A percentile compares a stretch with the other conserved stretches of the same genome.
Conservation (phyloP, 2,329 filamentous ascomycete genomes). For the Mycosphaerella sp. region DNA sequence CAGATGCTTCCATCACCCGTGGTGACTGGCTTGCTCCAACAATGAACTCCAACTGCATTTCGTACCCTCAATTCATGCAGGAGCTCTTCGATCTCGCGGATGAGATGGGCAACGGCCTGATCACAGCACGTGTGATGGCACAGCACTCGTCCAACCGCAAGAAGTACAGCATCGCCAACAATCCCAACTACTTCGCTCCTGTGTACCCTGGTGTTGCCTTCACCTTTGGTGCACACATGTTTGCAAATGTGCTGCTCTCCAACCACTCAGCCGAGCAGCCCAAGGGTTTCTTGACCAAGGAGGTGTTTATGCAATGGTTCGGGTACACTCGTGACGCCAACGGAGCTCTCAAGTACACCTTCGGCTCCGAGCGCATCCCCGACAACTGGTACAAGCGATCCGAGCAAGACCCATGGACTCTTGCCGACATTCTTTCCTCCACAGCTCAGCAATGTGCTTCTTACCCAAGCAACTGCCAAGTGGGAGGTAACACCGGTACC, state of each 20-base stretch:
- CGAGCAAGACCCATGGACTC: constrained; percentile 23
- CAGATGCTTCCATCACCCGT: constrained; percentile 27
- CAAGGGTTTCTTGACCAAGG: constrained; percentile 21
- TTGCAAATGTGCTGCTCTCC: constrained; percentile 23
- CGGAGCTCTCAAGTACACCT: constrained; percentile 17
- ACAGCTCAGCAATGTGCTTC: constrained; percentile 26
- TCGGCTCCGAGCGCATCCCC: constrained; percentile 24
- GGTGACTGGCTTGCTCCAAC: constrained; percentile 27
- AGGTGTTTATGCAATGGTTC: constrained; percentile 23
- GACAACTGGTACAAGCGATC: constrained; percentile 28
- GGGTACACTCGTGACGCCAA: constrained; percentile 22
- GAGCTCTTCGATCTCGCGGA: constrained; percentile 25
- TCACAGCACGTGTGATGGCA: constrained; percentile 24
- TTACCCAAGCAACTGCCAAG: constrained; percentile 23
- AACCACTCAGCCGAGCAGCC: constrained; percentile 27
- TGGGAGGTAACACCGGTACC: constrained; percentile 26
- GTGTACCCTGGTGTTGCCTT: constrained; percentile 27
- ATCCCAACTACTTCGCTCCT: constrained; percentile 27
- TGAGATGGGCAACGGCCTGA: constrained; percentile 17
- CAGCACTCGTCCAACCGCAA: constrained; percentile 27
- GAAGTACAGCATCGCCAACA: constrained; percentile 26
- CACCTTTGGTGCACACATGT: constrained; percentile 30
- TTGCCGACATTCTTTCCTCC: constrained; percentile 23
- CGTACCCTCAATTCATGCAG: constrained; percentile 24
- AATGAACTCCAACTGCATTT: constrained; percentile 25